phyloP scores from a whole-genome alignment of 225 moss, liverwort and hornwort species.

The Neckera pumila region DNA sequence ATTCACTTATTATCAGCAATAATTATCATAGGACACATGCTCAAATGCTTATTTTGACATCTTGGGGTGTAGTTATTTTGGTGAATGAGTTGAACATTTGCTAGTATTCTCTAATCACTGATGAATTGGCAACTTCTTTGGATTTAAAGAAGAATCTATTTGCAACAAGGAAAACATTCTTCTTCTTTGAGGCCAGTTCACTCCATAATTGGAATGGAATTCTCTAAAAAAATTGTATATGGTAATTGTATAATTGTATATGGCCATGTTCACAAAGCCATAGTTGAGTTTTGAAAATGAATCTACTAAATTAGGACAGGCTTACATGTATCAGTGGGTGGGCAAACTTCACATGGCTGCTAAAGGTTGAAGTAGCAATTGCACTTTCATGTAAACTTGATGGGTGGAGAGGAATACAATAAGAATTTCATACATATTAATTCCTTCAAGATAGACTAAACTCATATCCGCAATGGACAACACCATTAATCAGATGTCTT shows the following conservation, averaged over 20 bases:
- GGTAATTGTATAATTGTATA: too few species aligned
- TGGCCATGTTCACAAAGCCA: not conserved
- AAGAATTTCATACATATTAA: too few species aligned
- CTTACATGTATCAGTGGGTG: accelerated
- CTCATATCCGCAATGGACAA: too few species aligned
- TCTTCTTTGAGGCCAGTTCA: accelerated
- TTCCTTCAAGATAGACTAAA: too few species aligned
- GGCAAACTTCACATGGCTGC: accelerated
- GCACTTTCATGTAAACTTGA: not conserved
- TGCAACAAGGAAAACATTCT: accelerated
- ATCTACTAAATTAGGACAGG: too few species aligned
- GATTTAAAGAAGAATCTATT: not conserved
- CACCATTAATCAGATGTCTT: not conserved
- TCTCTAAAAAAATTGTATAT: not conserved
- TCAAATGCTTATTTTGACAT: not conserved
- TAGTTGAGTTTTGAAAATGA: not conserved
- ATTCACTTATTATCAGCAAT: not conserved
- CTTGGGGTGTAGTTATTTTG: too few species aligned
- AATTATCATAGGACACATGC: accelerated
- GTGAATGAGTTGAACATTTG: not conserved
- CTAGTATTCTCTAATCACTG: not conserved
- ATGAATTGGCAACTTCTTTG: not conserved
- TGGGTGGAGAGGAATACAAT: too few species aligned
- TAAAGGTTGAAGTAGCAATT: not conserved
- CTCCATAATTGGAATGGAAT: accelerated